phyloP scores from a whole-genome alignment of 1,284 basidiomycete species.

The Heliocybe sulcata region DNA sequence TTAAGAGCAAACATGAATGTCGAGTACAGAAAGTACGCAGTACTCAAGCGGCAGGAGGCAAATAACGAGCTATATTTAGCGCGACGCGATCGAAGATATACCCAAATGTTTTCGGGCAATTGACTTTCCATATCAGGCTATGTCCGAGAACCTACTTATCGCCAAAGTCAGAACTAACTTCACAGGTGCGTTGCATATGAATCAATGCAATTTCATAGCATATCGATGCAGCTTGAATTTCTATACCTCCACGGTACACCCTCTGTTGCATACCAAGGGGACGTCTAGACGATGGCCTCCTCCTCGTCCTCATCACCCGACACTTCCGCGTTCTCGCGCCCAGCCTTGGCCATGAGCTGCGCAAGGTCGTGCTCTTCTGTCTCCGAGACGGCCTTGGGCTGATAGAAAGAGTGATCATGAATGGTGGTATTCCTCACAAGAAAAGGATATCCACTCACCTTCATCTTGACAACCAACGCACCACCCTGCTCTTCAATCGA shows the following conservation, averaged over 20 bases:
- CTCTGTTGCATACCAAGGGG: too few species aligned
- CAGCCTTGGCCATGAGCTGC: slow-evolving; percentile 89
- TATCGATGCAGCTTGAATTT: too few species aligned
- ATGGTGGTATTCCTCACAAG: not conserved
- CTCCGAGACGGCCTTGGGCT: slow-evolving; percentile 97
- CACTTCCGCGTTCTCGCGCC: slow-evolving; percentile 88
- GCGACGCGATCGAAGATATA: not conserved
- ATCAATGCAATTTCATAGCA: not conserved
- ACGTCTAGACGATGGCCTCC: slow-evolving; percentile 24
- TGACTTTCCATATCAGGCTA: not conserved
- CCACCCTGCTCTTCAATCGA: slow-evolving; percentile 86
- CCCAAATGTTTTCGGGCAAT: not conserved
- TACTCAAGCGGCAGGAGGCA: too few species aligned
- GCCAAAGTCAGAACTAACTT: too few species aligned
- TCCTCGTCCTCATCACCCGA: slow-evolving; percentile 91
- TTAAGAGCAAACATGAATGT: too few species aligned
- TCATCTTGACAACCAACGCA: slow-evolving; percentile 92
- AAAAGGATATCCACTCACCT: slow-evolving; percentile 43
- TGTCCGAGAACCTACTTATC: too few species aligned
- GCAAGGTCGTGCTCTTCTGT: slow-evolving; percentile 94
- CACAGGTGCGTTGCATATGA: too few species aligned
- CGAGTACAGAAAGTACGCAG: too few species aligned
- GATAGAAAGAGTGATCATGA: slow-evolving; percentile 5
- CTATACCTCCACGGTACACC: too few species aligned
- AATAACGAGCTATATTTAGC: not conserved